phyloP scores from a whole-genome alignment of 2,329 filamentous ascomycete species.

The Colletotrichum abscissum region DNA sequence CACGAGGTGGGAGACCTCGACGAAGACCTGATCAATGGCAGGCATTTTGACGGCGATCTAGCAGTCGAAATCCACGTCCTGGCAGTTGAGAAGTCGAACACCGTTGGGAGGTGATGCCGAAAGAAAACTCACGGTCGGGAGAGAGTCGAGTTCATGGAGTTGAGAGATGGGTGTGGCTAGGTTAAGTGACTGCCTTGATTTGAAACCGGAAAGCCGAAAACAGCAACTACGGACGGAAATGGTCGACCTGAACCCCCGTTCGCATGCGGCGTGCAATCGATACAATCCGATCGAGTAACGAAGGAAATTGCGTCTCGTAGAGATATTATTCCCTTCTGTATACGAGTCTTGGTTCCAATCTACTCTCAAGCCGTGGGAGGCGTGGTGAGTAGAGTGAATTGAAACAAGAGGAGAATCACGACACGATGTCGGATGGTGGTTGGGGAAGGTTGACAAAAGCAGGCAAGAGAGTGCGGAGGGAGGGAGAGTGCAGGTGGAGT shows the following conservation, averaged over 20 bases:
- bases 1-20: slow-evolving; percentile 49
- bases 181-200: neutral
- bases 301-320: neutral
- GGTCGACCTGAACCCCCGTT: slow-evolving; percentile 22
- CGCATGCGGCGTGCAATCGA: slow-evolving; percentile 30
- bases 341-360: slow-evolving; percentile 9
- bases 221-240: slow-evolving; percentile 29
- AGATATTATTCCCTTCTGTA: neutral
- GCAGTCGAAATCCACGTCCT: neutral
- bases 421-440: slow-evolving; percentile 29
- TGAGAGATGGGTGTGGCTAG: slow-evolving; percentile 1
- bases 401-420: slow-evolving; percentile 27
- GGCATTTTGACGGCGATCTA: slow-evolving; percentile 44
- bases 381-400: slow-evolving; percentile 18
- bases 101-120: slow-evolving; percentile 24
- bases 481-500: slow-evolving; percentile 36
- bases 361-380: slow-evolving; percentile 10
- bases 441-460: slow-evolving; percentile 25
- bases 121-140: slow-evolving; percentile 22
- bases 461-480: slow-evolving; percentile 24
- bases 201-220: slow-evolving; percentile 29
- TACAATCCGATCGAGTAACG: neutral
- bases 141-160: slow-evolving; percentile 24
- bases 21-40: slow-evolving; percentile 49
- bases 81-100: slow-evolving; percentile 15